Conservation (phyloP, 768 basidiomycete species). For the Strobilomyces dryophilus region DNA sequence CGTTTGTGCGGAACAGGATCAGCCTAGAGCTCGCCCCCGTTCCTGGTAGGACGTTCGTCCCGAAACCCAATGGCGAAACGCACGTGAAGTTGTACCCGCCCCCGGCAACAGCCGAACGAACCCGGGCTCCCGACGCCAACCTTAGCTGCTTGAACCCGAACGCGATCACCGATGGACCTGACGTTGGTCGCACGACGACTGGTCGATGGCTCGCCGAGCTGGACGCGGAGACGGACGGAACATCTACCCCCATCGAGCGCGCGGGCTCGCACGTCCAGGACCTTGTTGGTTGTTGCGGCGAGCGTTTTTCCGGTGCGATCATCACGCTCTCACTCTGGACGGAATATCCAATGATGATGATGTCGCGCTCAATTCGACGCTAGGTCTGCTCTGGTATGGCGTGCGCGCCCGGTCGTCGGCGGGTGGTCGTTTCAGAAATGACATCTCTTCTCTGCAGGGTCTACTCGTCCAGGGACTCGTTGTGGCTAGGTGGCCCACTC, state of each 20-base stretch:
- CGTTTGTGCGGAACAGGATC: slow-evolving; percentile 2
- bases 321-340: neutral
- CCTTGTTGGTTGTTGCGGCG: no score
- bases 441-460: neutral
- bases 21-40: neutral
- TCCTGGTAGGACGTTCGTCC: neutral
- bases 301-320: slow-evolving; percentile 1
- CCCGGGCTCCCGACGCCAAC: slow-evolving; percentile 6
- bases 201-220: neutral
- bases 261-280: neutral
- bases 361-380: neutral
- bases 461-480: no score
- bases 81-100: neutral
- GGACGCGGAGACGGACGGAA: neutral
- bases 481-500: no score
- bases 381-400: neutral
- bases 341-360: neutral
- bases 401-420: neutral
- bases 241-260: slow-evolving; percentile 7
- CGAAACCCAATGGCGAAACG: neutral
- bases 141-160: neutral
- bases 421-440: neutral
- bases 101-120: neutral
- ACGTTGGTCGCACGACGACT: no score
- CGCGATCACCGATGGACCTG: no score